These are phyloP conservation scores for Fusarium begoniae DNA, from an alignment of 2,329 filamentous ascomycete genomes.

Conservation along the genomic window DNA sequence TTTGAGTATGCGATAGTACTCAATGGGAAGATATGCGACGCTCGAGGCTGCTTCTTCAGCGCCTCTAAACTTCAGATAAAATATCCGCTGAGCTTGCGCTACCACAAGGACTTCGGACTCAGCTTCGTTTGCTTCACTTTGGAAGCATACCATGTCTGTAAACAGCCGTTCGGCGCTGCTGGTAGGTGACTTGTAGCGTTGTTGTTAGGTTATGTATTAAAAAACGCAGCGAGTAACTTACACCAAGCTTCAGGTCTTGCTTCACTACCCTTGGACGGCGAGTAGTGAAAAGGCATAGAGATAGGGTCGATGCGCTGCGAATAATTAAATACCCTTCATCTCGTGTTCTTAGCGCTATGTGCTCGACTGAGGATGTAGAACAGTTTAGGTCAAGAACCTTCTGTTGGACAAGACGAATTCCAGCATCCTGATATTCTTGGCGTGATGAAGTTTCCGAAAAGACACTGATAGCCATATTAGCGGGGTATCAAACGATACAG, in stretches of 20 bases:
- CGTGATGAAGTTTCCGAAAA: background rate
- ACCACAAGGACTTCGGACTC: background rate
- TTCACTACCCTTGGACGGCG: background rate
- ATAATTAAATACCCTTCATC: background rate
- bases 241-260: background rate
- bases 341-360: background rate
- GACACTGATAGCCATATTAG: background rate
- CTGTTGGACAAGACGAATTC: background rate
- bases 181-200: background rate
- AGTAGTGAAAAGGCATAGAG: background rate
- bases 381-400: background rate
- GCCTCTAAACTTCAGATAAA: background rate
- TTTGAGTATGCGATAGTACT: background rate
- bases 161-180: background rate
- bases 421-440: background rate
- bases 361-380: background rate
- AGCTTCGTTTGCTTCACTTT: no score
- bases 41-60: background rate
- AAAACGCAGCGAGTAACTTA: background rate
- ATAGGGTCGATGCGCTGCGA: background rate
- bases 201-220: background rate
- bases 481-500: accelerated
- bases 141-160: background rate
- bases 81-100: background rate
- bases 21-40: background rate